Base-by-base conservation (phyloP, 208 protist genomes). In the Wallacemonas sp. region DNA sequence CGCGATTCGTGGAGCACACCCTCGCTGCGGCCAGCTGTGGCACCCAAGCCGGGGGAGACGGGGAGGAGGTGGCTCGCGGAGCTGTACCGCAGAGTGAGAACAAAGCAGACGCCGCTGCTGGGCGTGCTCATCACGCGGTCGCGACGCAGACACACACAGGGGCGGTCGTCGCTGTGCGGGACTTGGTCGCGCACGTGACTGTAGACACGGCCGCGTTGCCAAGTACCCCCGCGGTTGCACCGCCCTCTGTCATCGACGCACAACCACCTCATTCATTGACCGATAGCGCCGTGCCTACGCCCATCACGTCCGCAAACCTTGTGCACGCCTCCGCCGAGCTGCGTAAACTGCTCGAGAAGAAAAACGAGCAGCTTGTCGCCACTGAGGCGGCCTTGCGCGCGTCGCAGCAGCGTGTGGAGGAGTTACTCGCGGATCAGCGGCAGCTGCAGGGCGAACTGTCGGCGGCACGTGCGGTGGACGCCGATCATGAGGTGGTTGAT, bases 331-430 rank as follows among this genome's bases (percentile, higher is more conserved):
- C 55, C 6, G 32, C 46, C 1, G 70, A 76, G 48, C 24, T 76
- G 30, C 53, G 64, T 17, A 38, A 61, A 24, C 33, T 71, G 38
- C 46, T 70, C 26, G 64, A 46, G 13, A 33, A 48, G 8, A 76
- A 76, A 36, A 76, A 71, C 58, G 24, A 12, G 22, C 60, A 76
- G 30, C 62, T 53, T 1, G 57, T 58, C 19, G 55, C 45, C 17
- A 19, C 30, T 0, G 53, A 59, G 53, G 9, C 9, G 4, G 53
- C 53, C 6, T 8, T 42, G 15, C 53, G 29, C 29, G 36, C n/a
- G 6, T 13, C 32, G 45, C 45, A 54, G 30, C n/a, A 5, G 48
- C 63, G 27, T 36, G 34, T 38, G 42, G 58, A 39, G 36, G 41
- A 15, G 29, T 52, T 29, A 45, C 39, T 59, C 10, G 58, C 26